Evolutionary conservation across 192 early-diverging fungal genomes (phyloP).

Genomic region (Chytriomyces hyalinus): DNA sequence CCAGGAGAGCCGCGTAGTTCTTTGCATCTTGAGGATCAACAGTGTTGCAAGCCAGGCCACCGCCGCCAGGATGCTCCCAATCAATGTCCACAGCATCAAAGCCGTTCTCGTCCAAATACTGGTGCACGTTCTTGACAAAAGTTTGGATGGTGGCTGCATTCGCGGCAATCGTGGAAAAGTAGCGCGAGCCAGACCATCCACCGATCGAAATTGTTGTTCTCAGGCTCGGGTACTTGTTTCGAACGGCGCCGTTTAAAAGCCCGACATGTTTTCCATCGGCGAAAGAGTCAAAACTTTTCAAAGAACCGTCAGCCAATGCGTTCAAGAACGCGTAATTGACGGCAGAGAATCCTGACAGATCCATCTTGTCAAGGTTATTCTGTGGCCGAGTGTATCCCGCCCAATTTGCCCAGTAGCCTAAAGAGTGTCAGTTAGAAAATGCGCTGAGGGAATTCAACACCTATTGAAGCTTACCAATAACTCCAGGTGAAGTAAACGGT

Average conservation of each 20-base stretch:
- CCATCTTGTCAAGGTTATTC: conserved; percentile 8
- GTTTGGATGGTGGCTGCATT: conserved; percentile 1
- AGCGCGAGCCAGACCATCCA: conserved; percentile 16
- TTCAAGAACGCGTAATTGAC: conserved; percentile 34
- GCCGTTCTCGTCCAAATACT: conserved; percentile 1
- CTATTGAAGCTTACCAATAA: not conserved
- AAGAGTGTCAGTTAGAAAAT: not conserved
- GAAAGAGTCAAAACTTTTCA: not conserved
- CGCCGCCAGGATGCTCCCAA: conserved; percentile 13
- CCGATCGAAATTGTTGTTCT: conserved; percentile 11
- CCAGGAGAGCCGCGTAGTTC: conserved; percentile 10
- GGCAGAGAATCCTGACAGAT: conserved; percentile 20
- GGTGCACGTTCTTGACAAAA: conserved; percentile 1
- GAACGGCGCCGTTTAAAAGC: conserved; percentile 2
- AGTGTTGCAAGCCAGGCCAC: conserved; percentile 19
- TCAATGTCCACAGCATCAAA: conserved; percentile 23
- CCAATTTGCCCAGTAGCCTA: conserved; percentile 21
- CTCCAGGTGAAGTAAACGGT: conserved; percentile 10
- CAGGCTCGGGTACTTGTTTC: conserved; percentile 18
- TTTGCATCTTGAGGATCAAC: conserved; percentile 16
- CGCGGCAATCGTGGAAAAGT: conserved; percentile 22
- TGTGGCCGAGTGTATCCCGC: conserved; percentile 20
- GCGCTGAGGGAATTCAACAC: not conserved
- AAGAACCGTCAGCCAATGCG: not conserved
- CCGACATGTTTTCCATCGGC: not conserved